Evolutionary conservation across 176 grass and related monocot species (phyloP).

Genomic region (Aechmea fasciata): DNA sequence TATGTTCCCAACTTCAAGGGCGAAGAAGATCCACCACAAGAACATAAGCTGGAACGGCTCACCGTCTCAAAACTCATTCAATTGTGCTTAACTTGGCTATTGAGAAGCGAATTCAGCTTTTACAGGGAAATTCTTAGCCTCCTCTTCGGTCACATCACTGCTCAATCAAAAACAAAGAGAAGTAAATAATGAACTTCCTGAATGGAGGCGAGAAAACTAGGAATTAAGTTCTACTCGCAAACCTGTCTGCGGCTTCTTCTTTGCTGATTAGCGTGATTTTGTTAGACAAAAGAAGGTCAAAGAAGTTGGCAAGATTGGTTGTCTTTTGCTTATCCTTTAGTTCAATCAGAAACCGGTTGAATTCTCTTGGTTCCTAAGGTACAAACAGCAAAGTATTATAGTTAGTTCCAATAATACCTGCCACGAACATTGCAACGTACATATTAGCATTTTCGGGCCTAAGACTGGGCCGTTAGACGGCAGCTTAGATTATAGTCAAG

Average conservation of each 20-base stretch:
- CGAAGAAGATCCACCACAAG: no score
- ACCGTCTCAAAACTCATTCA: no score
- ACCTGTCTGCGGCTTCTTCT: constrained; percentile 92
- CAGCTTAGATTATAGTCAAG: no score
- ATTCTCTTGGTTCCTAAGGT: constrained; percentile 77
- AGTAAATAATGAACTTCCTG: background rate
- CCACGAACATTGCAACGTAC: background rate
- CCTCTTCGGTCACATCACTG: constrained; percentile 37
- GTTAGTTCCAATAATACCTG: background rate
- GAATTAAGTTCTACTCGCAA: constrained; percentile 2
- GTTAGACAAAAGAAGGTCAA: constrained; percentile 52
- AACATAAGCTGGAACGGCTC: no score
- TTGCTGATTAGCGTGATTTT: constrained; percentile 68
- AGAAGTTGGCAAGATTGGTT: constrained; percentile 39
- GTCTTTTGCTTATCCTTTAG: constrained; percentile 35
- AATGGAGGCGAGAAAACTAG: background rate
- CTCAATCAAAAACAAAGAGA: constrained; percentile 9
- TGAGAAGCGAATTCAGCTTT: constrained; percentile 26
- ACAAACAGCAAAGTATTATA: background rate
- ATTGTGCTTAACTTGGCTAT: background rate
- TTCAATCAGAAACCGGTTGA: constrained; percentile 51
- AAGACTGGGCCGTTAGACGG: no score
- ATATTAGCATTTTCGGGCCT: no score
- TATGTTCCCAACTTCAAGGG: no score
- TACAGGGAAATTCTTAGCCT: constrained; percentile 26